phyloP scores from a whole-genome alignment of 2,329 filamentous ascomycete species.

The Cordyceps cicadae region DNA sequence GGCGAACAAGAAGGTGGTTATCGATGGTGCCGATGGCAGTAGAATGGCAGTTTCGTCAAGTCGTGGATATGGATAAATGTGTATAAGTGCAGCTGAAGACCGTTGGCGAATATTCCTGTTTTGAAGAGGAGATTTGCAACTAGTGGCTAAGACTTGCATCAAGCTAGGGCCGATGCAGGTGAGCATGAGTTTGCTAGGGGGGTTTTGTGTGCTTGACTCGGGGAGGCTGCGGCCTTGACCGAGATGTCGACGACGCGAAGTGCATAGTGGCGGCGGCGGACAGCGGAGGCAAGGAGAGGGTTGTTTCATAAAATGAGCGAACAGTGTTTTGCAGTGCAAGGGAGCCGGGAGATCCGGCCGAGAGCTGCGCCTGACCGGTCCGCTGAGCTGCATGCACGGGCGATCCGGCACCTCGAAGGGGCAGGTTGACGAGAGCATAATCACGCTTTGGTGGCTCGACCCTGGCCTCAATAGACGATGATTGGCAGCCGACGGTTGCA shows the following conservation, averaged over 20 bases:
- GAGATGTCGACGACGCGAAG: neutral
- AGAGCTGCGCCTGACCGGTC: conserved; percentile 2
- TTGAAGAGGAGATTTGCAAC: neutral
- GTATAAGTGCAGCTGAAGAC: conserved; percentile 8
- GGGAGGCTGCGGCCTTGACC: neutral
- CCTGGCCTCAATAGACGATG: neutral
- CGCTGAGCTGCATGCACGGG: neutral
- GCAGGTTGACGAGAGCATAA: neutral
- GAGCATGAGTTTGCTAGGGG: conserved; percentile 1
- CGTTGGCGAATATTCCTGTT: conserved; percentile 6
- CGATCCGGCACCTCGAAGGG: conserved; percentile 2
- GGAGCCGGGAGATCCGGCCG: conserved; percentile 1
- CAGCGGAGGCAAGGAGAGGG: neutral
- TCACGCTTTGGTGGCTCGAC: neutral
- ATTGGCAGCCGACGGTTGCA: neutral
- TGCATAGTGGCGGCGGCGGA: neutral
- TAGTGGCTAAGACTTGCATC: conserved; percentile 8
- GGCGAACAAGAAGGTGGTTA: neutral
- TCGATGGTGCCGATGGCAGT: neutral
- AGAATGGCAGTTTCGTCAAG: neutral
- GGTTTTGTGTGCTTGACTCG: conserved; percentile 1
- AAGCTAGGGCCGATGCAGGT: neutral
- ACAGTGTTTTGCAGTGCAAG: neutral
- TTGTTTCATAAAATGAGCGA: neutral
- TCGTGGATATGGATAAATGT: no score